These are phyloP conservation scores for Massariosphaeria phaeospora DNA, from an alignment of 495 filamentous ascomycete species.

Conservation along the genomic window DNA sequence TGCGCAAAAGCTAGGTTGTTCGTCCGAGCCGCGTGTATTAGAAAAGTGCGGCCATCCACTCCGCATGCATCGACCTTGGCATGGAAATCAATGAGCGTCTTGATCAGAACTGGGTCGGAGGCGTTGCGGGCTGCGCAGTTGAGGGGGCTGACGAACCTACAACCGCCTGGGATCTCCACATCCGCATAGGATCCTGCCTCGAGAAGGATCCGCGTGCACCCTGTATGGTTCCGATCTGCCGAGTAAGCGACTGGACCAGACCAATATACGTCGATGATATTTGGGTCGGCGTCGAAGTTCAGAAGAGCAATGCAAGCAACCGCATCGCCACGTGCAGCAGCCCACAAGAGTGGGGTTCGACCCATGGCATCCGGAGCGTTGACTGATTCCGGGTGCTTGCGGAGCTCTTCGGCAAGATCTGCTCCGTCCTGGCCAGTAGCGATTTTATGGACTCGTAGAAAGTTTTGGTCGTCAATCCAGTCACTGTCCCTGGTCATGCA, in stretches of 20 bases:
- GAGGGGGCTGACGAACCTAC: slow-evolving; percentile 34
- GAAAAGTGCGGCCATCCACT: slow-evolving; percentile 37
- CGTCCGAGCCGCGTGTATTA: slow-evolving; percentile 41
- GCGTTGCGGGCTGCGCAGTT: slow-evolving; percentile 32
- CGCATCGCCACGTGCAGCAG: slow-evolving; percentile 35
- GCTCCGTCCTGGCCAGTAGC: slow-evolving; percentile 32
- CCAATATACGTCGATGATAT: slow-evolving; percentile 31
- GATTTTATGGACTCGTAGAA: slow-evolving; percentile 36
- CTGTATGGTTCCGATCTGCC: slow-evolving; percentile 21
- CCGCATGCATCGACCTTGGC: slow-evolving; percentile 34
- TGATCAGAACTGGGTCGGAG: slow-evolving; percentile 25
- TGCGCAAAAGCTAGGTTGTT: slow-evolving; percentile 40
- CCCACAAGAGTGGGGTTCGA: slow-evolving; percentile 40
- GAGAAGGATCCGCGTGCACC: slow-evolving; percentile 36
- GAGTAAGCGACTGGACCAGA: slow-evolving; percentile 27
- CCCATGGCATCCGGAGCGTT: slow-evolving; percentile 32
- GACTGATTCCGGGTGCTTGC: slow-evolving; percentile 26
- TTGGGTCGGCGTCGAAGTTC: slow-evolving; percentile 34
- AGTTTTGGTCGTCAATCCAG: slow-evolving; percentile 37
- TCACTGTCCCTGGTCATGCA: slow-evolving; percentile 21
- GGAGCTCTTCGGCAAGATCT: slow-evolving; percentile 32
- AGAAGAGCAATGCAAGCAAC: slow-evolving; percentile 27
- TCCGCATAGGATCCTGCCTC: slow-evolving; percentile 36
- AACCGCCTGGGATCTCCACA: slow-evolving; percentile 7
- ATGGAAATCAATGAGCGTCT: slow-evolving; percentile 37